Conservation (phyloP, 208 protist species). For the Borovskyia barvae region DNA sequence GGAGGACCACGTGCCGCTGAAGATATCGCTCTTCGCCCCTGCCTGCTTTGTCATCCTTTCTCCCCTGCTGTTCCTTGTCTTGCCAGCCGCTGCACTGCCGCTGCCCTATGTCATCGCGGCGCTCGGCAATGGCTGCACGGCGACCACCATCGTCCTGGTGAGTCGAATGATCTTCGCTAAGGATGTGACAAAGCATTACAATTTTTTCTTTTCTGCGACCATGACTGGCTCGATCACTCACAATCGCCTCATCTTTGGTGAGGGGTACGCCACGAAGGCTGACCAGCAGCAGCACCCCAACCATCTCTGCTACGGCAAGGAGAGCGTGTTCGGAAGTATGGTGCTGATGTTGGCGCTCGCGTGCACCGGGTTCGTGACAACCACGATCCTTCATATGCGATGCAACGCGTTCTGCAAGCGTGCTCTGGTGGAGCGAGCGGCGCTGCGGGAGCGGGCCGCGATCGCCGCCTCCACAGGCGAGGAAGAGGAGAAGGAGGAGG, state of each 20-base stretch:
- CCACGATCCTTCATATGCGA: conserved; percentile 25
- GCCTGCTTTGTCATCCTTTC: conserved; percentile 35
- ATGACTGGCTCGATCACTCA: conserved; percentile 38
- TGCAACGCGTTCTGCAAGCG: conserved; percentile 32
- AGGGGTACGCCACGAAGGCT: conserved; percentile 61
- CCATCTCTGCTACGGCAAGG: conserved; percentile 27
- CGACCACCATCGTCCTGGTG: conserved; percentile 38
- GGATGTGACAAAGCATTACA: conserved; percentile 64
- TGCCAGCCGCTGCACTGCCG: conserved; percentile 29
- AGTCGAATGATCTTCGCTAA: conserved; percentile 59
- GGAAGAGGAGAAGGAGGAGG: no score
- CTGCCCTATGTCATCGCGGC: conserved; percentile 48
- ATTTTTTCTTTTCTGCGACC: conserved; percentile 40
- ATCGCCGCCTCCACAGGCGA: no score
- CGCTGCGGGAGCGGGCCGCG: conserved; percentile 25
- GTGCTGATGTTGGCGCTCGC: conserved; percentile 29
- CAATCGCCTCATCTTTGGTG: conserved; percentile 59
- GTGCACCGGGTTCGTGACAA: conserved; percentile 20
- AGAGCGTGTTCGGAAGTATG: conserved; percentile 36
- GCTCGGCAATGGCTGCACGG: conserved; percentile 54
- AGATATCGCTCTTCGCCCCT: conserved; percentile 38
- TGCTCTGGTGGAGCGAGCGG: conserved; percentile 39
- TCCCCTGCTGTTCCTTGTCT: conserved; percentile 38
- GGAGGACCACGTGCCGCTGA: conserved; percentile 65
- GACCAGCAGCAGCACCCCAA: conserved; percentile 24